Evolutionary conservation across 1,139 yeast genomes (phyloP).

Genomic region (Taphrina deformans): DNA sequence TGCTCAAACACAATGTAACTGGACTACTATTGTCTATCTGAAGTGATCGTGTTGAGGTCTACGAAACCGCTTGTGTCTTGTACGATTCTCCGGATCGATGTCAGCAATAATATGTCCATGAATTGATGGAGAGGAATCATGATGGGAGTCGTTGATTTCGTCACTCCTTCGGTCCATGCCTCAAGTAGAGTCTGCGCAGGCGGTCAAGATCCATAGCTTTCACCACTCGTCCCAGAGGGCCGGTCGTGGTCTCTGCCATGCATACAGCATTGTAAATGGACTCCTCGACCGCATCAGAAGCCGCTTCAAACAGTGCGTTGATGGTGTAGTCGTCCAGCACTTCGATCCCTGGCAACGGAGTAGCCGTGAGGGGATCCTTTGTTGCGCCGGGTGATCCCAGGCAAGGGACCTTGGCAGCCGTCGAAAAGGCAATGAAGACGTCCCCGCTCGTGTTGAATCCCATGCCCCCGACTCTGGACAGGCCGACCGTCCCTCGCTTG

Average conservation of each 20-base stretch:
- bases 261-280: conserved; percentile 19
- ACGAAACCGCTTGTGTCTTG: no score
- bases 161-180: conserved; percentile 14
- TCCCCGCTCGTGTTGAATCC: conserved; percentile 15
- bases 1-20: no score
- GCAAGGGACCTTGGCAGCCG: conserved; percentile 15
- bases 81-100: no score
- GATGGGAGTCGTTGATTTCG: no score
- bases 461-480: conserved; percentile 17
- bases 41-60: no score
- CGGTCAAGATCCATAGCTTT: conserved; percentile 16
- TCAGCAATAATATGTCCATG: no score
- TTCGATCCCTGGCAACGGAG: neutral
- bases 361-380: neutral
- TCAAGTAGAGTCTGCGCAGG: conserved; percentile 2
- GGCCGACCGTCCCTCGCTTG: conserved; percentile 12
- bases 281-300: conserved; percentile 13
- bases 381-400: conserved; percentile 6
- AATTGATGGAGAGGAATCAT: no score
- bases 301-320: conserved; percentile 15
- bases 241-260: conserved; percentile 5
- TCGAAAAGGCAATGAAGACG: conserved; percentile 14
- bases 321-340: conserved; percentile 10
- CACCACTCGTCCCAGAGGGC: conserved; percentile 1
- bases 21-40: no score